Conservation (phyloP, 768 basidiomycete genomes). For the Lepiota subincarnata region DNA sequence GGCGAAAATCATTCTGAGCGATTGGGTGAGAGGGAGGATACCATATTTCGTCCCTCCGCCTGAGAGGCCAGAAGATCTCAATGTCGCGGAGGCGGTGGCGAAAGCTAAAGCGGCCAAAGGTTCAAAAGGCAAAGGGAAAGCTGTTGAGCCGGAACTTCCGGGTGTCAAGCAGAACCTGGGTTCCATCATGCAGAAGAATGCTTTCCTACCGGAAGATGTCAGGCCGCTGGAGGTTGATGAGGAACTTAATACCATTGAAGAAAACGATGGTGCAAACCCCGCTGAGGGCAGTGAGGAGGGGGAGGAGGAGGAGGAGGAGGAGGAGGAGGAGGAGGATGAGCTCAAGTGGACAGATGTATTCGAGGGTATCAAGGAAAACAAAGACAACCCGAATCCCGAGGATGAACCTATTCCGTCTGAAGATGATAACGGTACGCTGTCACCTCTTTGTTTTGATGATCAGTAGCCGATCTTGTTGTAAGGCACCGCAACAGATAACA, state of each 20-base stretch:
- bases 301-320: slow-evolving; percentile 51
- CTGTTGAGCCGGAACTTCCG: slow-evolving; percentile 38
- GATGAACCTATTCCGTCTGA: slow-evolving; percentile 24
- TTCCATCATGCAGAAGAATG: slow-evolving; percentile 85
- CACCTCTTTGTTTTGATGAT: not conserved
- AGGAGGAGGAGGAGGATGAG: slow-evolving; percentile 47
- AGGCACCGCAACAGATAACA: not conserved
- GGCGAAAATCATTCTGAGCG: slow-evolving; percentile 91
- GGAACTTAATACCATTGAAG: slow-evolving; percentile 32
- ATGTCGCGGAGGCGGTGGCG: slow-evolving; percentile 60
- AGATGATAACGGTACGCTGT: slow-evolving; percentile 18
- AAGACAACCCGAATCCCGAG: slow-evolving; percentile 14
- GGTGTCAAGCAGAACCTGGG: slow-evolving; percentile 85
- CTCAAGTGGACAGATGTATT: slow-evolving; percentile 89
- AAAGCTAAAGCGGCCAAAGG: slow-evolving; percentile 43
- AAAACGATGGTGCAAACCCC: slow-evolving; percentile 30
- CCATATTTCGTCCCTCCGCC: slow-evolving; percentile 96
- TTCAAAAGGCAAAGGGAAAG: slow-evolving; percentile 54
- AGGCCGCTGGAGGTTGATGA: slow-evolving; percentile 48
- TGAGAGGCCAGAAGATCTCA: slow-evolving; percentile 69
- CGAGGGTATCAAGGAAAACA: slow-evolving; percentile 44
- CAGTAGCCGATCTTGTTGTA: not conserved
- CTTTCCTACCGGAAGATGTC: slow-evolving; percentile 84
- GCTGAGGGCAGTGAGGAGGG: slow-evolving; percentile 33
- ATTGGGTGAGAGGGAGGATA: slow-evolving; percentile 96